phyloP scores from a whole-genome alignment of 2,329 filamentous ascomycete genomes.

The Monosporascus ibericus region DNA sequence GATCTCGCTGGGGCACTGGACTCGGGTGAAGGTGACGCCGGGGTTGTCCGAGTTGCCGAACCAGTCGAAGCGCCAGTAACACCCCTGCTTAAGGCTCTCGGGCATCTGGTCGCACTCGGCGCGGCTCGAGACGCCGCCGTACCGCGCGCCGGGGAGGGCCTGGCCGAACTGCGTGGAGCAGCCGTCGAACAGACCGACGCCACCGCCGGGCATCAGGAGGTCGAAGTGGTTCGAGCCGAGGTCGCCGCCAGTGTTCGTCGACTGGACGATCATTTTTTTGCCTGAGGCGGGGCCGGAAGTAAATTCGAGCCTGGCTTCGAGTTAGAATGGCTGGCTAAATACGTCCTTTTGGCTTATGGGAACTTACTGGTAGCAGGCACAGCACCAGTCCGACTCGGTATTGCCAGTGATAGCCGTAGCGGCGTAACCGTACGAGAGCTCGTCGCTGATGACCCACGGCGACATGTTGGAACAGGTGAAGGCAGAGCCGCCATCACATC shows the following conservation, averaged over 20 bases:
- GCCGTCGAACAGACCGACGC: slow-evolving; percentile 42
- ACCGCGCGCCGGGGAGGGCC: slow-evolving; percentile 33
- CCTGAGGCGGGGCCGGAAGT: slow-evolving; percentile 37
- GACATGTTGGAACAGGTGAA: slow-evolving; percentile 47
- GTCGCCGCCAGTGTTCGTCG: slow-evolving; percentile 51
- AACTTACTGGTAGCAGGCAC: slow-evolving; percentile 46
- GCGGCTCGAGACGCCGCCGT: slow-evolving; percentile 39
- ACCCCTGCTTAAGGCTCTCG: slow-evolving; percentile 35
- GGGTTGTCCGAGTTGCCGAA: slow-evolving; percentile 44
- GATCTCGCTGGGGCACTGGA: slow-evolving; percentile 40
- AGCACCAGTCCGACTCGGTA: slow-evolving; percentile 45
- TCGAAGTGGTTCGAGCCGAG: slow-evolving; percentile 47
- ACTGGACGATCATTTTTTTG: slow-evolving; percentile 52
- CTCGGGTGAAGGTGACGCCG: slow-evolving; percentile 36
- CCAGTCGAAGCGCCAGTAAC: slow-evolving; percentile 49
- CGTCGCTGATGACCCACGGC: slow-evolving; percentile 45
- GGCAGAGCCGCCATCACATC: slow-evolving; percentile 43
- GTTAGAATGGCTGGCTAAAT: neutral
- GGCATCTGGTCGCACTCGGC: slow-evolving; percentile 39
- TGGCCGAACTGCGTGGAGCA: slow-evolving; percentile 36
- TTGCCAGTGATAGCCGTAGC: slow-evolving; percentile 40
- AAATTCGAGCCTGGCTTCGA: slow-evolving; percentile 19
- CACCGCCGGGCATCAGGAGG: slow-evolving; percentile 41
- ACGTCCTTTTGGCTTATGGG: slow-evolving; percentile 2
- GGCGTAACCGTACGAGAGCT: slow-evolving; percentile 50